Base-by-base conservation (phyloP, 2,329 filamentous ascomycete species). In the Nakataea oryzae region DNA sequence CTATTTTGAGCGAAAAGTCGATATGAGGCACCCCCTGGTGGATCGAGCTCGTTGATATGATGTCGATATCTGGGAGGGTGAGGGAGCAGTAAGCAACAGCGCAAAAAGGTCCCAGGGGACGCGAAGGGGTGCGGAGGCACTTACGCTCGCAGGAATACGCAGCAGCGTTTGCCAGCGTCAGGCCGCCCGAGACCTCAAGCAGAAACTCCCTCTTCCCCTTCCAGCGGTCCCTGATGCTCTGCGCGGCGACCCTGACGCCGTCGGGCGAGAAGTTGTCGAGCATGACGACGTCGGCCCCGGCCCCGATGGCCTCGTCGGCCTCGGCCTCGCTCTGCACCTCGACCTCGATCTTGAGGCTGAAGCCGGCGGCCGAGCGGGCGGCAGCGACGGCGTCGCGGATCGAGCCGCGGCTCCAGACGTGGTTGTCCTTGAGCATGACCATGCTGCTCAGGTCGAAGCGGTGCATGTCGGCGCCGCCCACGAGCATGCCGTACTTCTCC, bases 391-490 rank as follows among this genome's bases (percentile, higher is more conserved):
- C 95, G 27, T 89, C 86, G 1, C 89, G 86, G 74, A 99, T 97
- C 71, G 89, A 90, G 29, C 88, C 88, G 61, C 89, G 88, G 65
- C 91, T 91, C 89, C 93, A 97, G 63, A 99, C 88, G 76, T 99
- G 95, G 76, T 99, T 99, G 76, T 99, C 95, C 79, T 99, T 99
- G 66, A 99, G 82, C 95, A 99, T 99, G 62, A 93, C 93, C 95
- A 99, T 97, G 66, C 88, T 85, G 73, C 86, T 90, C 62, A 99
- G 80, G 73, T 99, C 95, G 76, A 96, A 91, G 34, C 95, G 82
- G 74, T 99, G 95, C 3, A 88, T 85, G 75, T 99, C 95, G 21
- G 91, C 93, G 13, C 95, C 95, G 62, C 93, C 95, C 21, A 96
- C 88, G 27, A 97, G 79, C 88, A 99, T 97, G 68, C 92, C 95